Evolutionary conservation across 2,329 filamentous ascomycete species (phyloP), one percentile per base, ranked within the genome.

Genomic region (Xylariaceae sp.): DNA sequence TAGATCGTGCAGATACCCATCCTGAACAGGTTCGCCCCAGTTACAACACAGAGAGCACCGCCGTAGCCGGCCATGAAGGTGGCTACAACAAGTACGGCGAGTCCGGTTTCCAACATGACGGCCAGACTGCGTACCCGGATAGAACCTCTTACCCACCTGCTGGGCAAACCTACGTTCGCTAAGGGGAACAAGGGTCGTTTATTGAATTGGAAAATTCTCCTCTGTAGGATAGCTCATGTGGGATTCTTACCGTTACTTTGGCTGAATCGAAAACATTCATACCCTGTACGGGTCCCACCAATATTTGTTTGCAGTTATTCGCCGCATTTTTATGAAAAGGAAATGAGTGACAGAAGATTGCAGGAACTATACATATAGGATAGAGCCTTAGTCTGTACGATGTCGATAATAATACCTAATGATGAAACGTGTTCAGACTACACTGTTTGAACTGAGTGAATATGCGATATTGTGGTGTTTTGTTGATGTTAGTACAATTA

Each of bases 21-120:
- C 71, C 72, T 14, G 68, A 70, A 23, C 66, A 74, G 56, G 62
- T 74, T 28, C 71, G 72, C 37, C 61, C 66, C 36, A 75, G 74
- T 59, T 75, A 76, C 62, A 69, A 71, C 54, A 74, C 74, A 6
- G 73, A 75, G 51, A 54, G 67, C 26, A 75, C 73, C 0, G 70
- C 69, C 26, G 66, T 73, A n/a, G 68, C 60, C 14, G 51, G 24
- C 26, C 60, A 60, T 23, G 66, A 67, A 28, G n/a, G 46, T 46
- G 8, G 46, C 43, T 64, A 70, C 58, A 65, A 66, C 61, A 75
- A 74, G 61, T 68, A 73, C 44, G 69, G 66, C 37, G 64, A 70
- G 6, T 58, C 64, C 7, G 65, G 65, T 6, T 65, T 65, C 56
- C 61, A 65, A 37, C 61, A 71, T 26, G 65, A 72, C 21, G 71